Evolutionary conservation across 1,139 yeast species (phyloP).

Genomic region (Entelexis sorbosivorans): DNA sequence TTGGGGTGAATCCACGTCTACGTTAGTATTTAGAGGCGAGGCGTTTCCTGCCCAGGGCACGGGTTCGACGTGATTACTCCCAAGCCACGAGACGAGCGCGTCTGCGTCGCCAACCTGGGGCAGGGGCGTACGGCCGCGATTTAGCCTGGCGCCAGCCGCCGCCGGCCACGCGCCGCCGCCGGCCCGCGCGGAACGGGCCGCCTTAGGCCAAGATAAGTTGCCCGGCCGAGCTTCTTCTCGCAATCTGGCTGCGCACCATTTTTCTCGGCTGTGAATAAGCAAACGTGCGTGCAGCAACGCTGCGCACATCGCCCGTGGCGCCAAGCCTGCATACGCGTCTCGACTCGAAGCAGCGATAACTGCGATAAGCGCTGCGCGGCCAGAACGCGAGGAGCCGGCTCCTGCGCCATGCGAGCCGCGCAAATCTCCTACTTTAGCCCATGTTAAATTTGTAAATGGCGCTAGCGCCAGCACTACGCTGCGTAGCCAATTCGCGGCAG

Average conservation of each 20-base stretch:
- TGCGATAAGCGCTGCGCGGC: too few relatives aligned
- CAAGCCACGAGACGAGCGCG: slow-evolving; percentile 5
- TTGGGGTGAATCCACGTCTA: not conserved
- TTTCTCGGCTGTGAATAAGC: too few relatives aligned
- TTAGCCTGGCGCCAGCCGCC: not conserved
- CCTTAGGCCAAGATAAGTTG: not conserved
- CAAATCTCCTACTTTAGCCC: too few relatives aligned
- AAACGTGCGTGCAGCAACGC: not conserved
- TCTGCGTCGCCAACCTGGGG: not conserved
- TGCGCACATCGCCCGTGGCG: not conserved
- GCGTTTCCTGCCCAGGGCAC: not conserved
- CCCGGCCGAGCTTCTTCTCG: too few relatives aligned
- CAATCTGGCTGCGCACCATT: too few relatives aligned
- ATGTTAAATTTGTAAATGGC: too few relatives aligned
- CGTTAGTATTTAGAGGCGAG: not conserved
- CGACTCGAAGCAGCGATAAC: too few relatives aligned
- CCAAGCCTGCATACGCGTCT: not conserved
- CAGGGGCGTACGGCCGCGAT: not conserved
- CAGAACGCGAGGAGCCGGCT: too few relatives aligned
- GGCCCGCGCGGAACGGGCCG: not conserved
- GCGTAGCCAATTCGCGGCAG: too few relatives aligned
- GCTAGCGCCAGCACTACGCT: too few relatives aligned
- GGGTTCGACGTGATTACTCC: not conserved
- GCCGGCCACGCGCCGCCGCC: not conserved
- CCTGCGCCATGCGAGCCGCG: too few relatives aligned